Conservation (phyloP, 345 rosid species). For the Physaria fendleri region DNA sequence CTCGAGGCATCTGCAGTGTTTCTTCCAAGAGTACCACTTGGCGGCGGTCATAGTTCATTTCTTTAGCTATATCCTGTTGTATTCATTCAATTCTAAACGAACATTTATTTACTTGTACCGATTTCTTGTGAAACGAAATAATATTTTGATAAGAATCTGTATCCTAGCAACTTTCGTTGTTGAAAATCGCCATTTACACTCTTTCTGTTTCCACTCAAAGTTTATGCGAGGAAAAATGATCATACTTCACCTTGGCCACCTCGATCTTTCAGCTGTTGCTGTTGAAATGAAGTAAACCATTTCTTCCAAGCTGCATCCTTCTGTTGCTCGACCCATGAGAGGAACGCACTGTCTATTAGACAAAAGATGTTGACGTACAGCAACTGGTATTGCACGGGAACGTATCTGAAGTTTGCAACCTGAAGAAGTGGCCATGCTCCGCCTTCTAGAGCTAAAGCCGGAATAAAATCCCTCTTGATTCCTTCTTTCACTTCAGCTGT, state of each 20-base stretch:
- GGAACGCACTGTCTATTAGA: slow-evolving; percentile 78
- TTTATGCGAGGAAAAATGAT: slow-evolving; percentile 11
- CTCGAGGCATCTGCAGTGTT: slow-evolving; percentile 43
- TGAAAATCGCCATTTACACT: slow-evolving; percentile 6
- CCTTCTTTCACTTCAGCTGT: slow-evolving; percentile 66
- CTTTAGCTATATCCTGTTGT: slow-evolving; percentile 22
- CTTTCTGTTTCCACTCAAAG: slow-evolving; percentile 7
- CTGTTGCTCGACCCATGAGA: slow-evolving; percentile 91
- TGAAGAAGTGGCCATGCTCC: slow-evolving; percentile 84
- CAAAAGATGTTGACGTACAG: slow-evolving; percentile 84
- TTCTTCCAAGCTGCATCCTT: slow-evolving; percentile 95
- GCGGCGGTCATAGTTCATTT: slow-evolving; percentile 74
- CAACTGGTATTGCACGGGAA: slow-evolving; percentile 84
- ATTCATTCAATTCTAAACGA: neutral
- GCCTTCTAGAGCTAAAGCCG: slow-evolving; percentile 78
- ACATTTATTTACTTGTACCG: neutral
- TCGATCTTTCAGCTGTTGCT: slow-evolving; percentile 50
- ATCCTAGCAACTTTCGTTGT: slow-evolving; percentile 1
- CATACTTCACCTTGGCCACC: slow-evolving; percentile 45
- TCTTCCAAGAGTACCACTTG: slow-evolving; percentile 78
- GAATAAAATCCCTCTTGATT: slow-evolving; percentile 88
- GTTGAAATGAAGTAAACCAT: slow-evolving; percentile 51
- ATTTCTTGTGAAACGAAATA: neutral
- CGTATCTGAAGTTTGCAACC: slow-evolving; percentile 72
- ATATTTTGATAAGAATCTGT: slow-evolving; percentile 25